Percentiles rank a stretch among this genome's conserved stretches.
Evolutionary conservation across 768 basidiomycete genomes (phyloP).

Genomic region (Tricholoma furcatifolium): DNA sequence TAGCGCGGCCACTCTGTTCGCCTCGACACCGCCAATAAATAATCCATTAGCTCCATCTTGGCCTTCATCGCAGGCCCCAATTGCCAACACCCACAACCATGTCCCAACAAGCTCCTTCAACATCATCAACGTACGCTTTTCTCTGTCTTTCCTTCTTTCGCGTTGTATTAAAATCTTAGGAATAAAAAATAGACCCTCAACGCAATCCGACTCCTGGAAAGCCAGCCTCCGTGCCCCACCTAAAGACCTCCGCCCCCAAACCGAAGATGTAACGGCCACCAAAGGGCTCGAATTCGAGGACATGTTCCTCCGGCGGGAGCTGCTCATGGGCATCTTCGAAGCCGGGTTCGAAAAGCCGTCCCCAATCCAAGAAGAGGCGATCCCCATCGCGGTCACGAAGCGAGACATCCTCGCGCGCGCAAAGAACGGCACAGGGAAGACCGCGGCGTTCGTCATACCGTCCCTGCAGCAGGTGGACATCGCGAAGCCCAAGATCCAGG

Average conservation of each 20-base stretch:
- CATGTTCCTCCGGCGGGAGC: conserved; percentile 87
- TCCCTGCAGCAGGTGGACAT: conserved; percentile 91
- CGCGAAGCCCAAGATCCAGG: conserved; percentile 85
- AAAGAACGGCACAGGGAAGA: conserved; percentile 97
- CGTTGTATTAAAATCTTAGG: not conserved
- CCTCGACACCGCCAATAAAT: too few relatives aligned
- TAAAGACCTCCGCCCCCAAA: conserved; percentile 93
- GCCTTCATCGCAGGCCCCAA: not conserved
- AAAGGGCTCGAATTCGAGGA: conserved; percentile 97
- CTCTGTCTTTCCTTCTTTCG: not conserved
- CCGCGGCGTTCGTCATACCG: conserved; percentile 98
- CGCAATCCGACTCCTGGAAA: conserved; percentile 61
- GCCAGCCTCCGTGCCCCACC: conserved; percentile 76
- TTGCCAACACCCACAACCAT: conserved; percentile 12
- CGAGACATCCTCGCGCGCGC: conserved; percentile 95
- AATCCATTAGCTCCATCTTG: too few relatives aligned
- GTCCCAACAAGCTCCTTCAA: conserved; percentile 30
- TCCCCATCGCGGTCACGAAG: conserved; percentile 89
- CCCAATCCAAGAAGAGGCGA: conserved; percentile 99
- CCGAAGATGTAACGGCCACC: conserved; percentile 93
- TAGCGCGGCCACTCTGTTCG: too few relatives aligned
- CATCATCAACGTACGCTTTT: conserved; percentile 30
- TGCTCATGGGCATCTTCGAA: conserved; percentile 99
- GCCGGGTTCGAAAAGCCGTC: conserved; percentile 96
- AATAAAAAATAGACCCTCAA: conserved; percentile 25